Evolutionary conservation across 257 asterid species (phyloP).

Genomic region (Salvia miltiorrhiza): DNA sequence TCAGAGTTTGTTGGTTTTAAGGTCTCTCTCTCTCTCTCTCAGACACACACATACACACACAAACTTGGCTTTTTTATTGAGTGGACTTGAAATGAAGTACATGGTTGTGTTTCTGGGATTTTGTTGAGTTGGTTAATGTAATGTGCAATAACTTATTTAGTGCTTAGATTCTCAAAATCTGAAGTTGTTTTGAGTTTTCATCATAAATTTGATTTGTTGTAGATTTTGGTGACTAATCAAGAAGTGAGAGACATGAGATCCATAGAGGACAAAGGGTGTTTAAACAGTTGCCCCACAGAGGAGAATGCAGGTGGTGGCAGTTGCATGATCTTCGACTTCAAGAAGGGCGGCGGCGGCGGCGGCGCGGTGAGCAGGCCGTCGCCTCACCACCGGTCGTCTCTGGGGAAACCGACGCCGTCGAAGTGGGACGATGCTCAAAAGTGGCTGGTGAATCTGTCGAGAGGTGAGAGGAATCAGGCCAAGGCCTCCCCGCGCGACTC

Average conservation of each 20-base stretch:
- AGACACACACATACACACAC: no score
- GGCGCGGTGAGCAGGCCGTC: constrained; percentile 43
- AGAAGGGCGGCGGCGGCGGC: constrained; percentile 36
- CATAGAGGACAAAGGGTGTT: constrained; percentile 74
- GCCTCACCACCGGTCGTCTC: constrained; percentile 49
- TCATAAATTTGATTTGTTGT: not conserved
- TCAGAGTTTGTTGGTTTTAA: constrained; percentile 31
- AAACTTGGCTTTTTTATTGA: not conserved
- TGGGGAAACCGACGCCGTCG: constrained; percentile 86
- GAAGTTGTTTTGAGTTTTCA: not conserved
- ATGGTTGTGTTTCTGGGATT: not conserved
- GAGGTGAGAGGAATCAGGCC: constrained; percentile 51
- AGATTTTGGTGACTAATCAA: not conserved
- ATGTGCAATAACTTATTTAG: no score
- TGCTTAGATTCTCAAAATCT: not conserved
- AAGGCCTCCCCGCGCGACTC: constrained; percentile 82
- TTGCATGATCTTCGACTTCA: constrained; percentile 56
- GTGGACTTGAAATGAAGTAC: not conserved
- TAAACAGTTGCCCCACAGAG: constrained; percentile 45
- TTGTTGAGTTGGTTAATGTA: not conserved
- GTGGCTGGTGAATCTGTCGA: constrained; percentile 86
- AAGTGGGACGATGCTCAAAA: constrained; percentile 99
- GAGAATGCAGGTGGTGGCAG: constrained; percentile 40
- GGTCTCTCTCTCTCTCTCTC: constrained; percentile 28
- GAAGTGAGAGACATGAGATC: constrained; percentile 44